A percentile compares a stretch with the other conserved stretches of the same genome.
Evolutionary conservation across 176 grass and related monocot species (phyloP).

Genomic region (Cenchrus purpureus): DNA sequence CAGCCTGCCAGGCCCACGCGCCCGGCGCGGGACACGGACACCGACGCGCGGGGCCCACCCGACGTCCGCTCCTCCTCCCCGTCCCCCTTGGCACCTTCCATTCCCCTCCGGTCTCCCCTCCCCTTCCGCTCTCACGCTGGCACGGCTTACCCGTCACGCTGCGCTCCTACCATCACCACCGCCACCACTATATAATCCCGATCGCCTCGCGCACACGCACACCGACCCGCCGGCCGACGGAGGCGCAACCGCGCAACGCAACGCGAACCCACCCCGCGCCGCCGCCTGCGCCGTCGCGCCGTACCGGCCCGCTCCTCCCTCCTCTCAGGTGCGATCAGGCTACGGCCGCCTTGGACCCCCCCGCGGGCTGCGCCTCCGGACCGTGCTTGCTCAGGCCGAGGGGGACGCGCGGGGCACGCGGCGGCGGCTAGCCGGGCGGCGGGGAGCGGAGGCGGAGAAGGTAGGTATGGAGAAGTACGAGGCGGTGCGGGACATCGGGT

Average conservation of each 20-base stretch:
- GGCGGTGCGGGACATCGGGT: slow-evolving; percentile 85
- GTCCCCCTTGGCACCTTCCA: not conserved
- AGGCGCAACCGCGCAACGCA: slow-evolving; percentile 25
- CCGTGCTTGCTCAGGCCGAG: slow-evolving; percentile 5
- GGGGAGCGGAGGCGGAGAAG: not conserved
- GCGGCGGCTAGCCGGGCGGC: not conserved
- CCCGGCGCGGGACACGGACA: slow-evolving; percentile 28
- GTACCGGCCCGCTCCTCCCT: not conserved
- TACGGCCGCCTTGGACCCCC: not conserved
- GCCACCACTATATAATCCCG: slow-evolving; percentile 49
- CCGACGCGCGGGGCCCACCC: slow-evolving; percentile 32
- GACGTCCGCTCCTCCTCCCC: slow-evolving; percentile 28
- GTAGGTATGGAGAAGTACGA: slow-evolving; percentile 83
- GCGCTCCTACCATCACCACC: not conserved
- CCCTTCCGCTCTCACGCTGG: slow-evolving; percentile 14
- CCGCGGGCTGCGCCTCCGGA: not conserved
- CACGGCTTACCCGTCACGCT: slow-evolving; percentile 23
- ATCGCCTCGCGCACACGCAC: slow-evolving; percentile 46
- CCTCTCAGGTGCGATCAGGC: not conserved
- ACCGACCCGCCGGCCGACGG: slow-evolving; percentile 19
- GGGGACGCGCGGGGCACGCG: not conserved
- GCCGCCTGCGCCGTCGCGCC: not conserved
- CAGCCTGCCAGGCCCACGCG: slow-evolving; percentile 18
- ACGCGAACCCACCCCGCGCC: not conserved
- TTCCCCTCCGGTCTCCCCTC: not conserved